Evolutionary conservation across 805 yeast species (phyloP), one percentile per base, ranked within the genome.

Genomic region (Nakazawaea peltata): DNA sequence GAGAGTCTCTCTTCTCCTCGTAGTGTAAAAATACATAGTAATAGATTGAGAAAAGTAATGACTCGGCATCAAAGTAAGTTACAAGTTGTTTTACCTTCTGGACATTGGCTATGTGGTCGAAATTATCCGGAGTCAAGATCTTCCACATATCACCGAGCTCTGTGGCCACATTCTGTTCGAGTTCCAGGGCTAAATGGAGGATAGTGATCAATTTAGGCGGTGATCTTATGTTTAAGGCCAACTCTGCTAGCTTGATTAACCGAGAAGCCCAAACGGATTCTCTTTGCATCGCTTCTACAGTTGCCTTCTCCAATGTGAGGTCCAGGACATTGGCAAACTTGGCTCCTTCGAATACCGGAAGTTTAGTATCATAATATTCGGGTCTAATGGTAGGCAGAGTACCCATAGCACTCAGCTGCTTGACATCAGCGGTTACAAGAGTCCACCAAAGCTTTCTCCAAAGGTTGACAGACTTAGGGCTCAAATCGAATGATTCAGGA

Each of bases 361-460:
- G 23, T 0, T 26, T 23, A 21, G 48, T 47, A 25, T 43, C 48
- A 26, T 32, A 32, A 5, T 45, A 47, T 13, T 59, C 58, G 1
- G 53, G 49, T 36, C 51, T 48, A 13, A 68, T 62, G 9, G 58
- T 41, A 17, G 65, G 47, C 0, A 75, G 70, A 15, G 61, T 61
- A 1, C 84, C 84, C 35, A 65, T 57, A 5, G 61, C 56, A 39
- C 62, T 54, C 14, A 71, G 63, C 36, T 68, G 70, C 33, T 57
- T 54, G 2, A 61, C 42, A 45, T 77, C 84, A 28, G 59, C 40
- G 1, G 67, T 45, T 10, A 71, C 54, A 28, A 78, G 51, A 19
- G 59, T 56, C 47, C 64, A 67, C 84, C 84, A 78, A 4, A 75
- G 62, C 44, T 73, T 76, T 34, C 45, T 46, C 56, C 58, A 54